Evolutionary conservation across 2,329 filamentous ascomycete species (phyloP), one percentile per base, ranked within the genome.

Genomic region (Colletotrichum sublineola): DNA sequence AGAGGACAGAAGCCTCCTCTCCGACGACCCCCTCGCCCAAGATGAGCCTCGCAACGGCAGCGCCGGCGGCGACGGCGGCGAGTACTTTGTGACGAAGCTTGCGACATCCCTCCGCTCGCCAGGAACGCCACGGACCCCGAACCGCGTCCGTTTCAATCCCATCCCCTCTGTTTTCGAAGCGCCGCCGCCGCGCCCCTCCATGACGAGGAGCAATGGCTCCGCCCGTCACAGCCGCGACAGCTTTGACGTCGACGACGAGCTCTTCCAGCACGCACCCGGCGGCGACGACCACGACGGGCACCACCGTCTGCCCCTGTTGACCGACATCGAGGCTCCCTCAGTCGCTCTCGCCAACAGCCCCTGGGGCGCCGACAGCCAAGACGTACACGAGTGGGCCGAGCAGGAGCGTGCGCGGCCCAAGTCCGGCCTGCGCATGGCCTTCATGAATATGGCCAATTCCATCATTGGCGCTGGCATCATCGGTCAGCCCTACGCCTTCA

Each of bases 391-490:
- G 53, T 86, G 86, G 82, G 87, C 86, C 6, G 86, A 88, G 76
- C 83, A 85, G 44, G 89, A 91, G 79, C 85, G 86, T 68, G 78
- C 79, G 52, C 88, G 95, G 68, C 95, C 96, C 58, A 96, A 96
- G 83, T 97, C 94, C 70, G 93, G 93, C 6, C 88, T 98, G 83
- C 87, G 89, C 74, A 94, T 93, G 80, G 96, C 96, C 3, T 98
- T 99, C 77, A 97, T 98, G 95, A 99, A 99, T 84, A 99, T 99
- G 96, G 96, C 96, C 74, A 99, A 99, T 85, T 97, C 94, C 77
- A 99, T 99, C 81, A 98, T 99, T 76, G 91, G 91, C 50, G 91
- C 91, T 2, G 90, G 91, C 64, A 92, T 92, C 81, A 92, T 92
- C 78, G 90, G 94, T 4, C 96, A 99, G 83, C 95, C 96, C 15